A percentile compares a stretch with the other conserved stretches of the same genome.
Conservation (phyloP, 2,329 filamentous ascomycete species). For the Hypoxylon sp. region DNA sequence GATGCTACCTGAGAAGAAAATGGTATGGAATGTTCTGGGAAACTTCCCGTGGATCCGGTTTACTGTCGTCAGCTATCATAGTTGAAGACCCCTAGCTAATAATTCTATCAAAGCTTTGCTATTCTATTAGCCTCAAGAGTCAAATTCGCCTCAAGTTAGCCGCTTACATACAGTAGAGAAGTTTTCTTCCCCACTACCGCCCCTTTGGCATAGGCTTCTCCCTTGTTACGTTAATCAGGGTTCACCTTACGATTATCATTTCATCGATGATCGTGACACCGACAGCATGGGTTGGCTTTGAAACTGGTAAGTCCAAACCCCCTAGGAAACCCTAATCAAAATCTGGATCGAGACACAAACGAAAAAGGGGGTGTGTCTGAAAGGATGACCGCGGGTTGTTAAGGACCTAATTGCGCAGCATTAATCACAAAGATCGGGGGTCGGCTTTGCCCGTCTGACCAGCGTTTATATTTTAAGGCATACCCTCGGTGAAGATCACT, state of each 20-base stretch:
- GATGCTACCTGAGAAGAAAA: slow-evolving; percentile 30
- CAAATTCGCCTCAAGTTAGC: not conserved
- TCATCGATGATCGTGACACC: slow-evolving; percentile 35
- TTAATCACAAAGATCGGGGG: slow-evolving; percentile 19
- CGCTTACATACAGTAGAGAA: slow-evolving; percentile 5
- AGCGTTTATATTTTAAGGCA: slow-evolving; percentile 38
- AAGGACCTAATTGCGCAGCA: slow-evolving; percentile 26
- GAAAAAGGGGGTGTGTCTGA: slow-evolving; percentile 11
- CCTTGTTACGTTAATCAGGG: slow-evolving; percentile 4
- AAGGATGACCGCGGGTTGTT: slow-evolving; percentile 7
- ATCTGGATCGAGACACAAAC: slow-evolving; percentile 5
- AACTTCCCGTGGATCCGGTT: slow-evolving; percentile 36
- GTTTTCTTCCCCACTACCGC: slow-evolving; percentile 9
- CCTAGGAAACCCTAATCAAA: slow-evolving; percentile 12
- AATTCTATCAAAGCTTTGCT: not conserved
- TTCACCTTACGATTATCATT: slow-evolving; percentile 26
- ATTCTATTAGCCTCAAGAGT: slow-evolving; percentile 2
- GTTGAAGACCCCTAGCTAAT: too few species aligned
- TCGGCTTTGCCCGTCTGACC: slow-evolving; percentile 43
- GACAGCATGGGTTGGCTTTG: slow-evolving; percentile 32
- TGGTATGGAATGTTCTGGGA: slow-evolving; percentile 28
- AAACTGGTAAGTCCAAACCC: slow-evolving; percentile 25
- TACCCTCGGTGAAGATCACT: slow-evolving; percentile 38
- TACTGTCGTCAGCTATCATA: too few species aligned
- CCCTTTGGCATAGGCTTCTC: slow-evolving; percentile 14